These are phyloP conservation scores for Acanthamoeba sp. DNA, from an alignment of 208 protist species.

Conservation along the genomic window DNA sequence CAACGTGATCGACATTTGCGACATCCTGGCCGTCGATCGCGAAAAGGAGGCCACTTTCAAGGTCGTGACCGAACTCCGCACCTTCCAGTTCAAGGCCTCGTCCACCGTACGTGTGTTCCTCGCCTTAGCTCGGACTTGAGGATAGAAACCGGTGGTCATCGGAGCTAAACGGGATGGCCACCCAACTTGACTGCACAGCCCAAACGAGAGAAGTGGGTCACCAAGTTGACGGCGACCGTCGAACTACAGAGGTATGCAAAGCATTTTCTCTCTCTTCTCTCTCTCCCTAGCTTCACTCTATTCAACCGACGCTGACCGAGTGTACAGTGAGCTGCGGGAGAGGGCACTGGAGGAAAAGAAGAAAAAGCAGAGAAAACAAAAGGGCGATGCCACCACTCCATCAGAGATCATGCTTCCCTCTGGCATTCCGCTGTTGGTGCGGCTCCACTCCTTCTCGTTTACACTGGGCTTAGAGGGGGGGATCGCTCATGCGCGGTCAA, in stretches of 20 bases:
- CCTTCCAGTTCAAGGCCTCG: slow-evolving; percentile 25
- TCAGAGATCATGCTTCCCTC: background rate
- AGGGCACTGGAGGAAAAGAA: background rate
- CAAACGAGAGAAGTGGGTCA: slow-evolving; percentile 47
- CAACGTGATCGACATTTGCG: slow-evolving; percentile 17
- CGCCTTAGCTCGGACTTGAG: background rate
- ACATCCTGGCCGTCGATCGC: background rate
- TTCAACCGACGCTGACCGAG: too few species aligned
- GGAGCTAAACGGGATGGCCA: too few species aligned
- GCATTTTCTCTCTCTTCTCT: too few species aligned
- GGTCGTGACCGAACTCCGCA: slow-evolving; percentile 20
- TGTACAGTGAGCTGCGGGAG: background rate
- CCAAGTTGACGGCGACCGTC: background rate
- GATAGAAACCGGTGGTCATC: background rate
- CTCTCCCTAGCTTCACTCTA: too few species aligned
- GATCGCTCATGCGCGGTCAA: background rate
- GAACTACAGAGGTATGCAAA: slow-evolving; percentile 1
- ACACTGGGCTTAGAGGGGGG: background rate
- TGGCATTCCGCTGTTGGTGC: slow-evolving; percentile 10
- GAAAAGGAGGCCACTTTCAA: slow-evolving; percentile 36
- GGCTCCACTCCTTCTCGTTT: background rate
- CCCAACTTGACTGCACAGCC: too few species aligned
- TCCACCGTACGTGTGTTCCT: background rate
- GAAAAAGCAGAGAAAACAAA: slow-evolving; percentile 4
- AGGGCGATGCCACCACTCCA: background rate